These are phyloP conservation scores for Kwoniella dejecticola DNA, from an alignment of 768 basidiomycete genomes.

Conservation along the genomic window DNA sequence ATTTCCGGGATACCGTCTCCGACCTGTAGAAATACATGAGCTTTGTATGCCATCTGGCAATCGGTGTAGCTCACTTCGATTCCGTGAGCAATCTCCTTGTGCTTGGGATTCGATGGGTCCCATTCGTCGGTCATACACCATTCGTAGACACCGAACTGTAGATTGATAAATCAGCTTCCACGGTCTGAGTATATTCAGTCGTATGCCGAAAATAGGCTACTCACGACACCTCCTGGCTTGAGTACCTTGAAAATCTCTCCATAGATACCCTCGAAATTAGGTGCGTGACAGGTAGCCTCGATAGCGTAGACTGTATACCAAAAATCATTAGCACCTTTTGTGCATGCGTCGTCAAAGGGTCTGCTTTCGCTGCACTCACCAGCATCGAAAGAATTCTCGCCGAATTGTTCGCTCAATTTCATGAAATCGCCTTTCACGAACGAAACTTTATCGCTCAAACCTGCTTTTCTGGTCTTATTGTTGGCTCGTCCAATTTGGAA, in stretches of 20 bases:
- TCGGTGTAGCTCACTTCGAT: conserved; percentile 63
- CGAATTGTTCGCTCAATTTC: conserved; percentile 88
- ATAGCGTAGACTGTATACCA: conserved; percentile 94
- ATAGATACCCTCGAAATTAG: conserved; percentile 93
- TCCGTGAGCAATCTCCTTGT: conserved; percentile 86
- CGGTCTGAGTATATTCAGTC: no score
- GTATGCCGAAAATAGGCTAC: no score
- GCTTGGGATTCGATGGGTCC: conserved; percentile 76
- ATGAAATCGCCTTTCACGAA: conserved; percentile 96
- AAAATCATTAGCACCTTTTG: no score
- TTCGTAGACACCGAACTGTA: conserved; percentile 96
- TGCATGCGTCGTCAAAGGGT: no score
- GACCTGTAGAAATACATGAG: conserved; percentile 54
- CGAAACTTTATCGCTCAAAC: conserved; percentile 72
- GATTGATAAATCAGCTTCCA: not conserved
- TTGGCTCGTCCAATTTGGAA: conserved; percentile 88
- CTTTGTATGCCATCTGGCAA: not conserved
- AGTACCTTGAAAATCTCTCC: conserved; percentile 87
- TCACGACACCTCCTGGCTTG: conserved; percentile 90
- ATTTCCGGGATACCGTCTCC: conserved; percentile 98
- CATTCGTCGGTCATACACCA: conserved; percentile 97
- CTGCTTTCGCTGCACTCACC: conserved; percentile 60
- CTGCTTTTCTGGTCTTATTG: conserved; percentile 74
- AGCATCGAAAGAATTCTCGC: conserved; percentile 90
- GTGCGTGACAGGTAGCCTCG: conserved; percentile 96